A percentile compares a stretch with the other conserved stretches of the same genome.
phyloP scores from a whole-genome alignment of 257 asterid species.

The Fraxinus pennsylvanica region DNA sequence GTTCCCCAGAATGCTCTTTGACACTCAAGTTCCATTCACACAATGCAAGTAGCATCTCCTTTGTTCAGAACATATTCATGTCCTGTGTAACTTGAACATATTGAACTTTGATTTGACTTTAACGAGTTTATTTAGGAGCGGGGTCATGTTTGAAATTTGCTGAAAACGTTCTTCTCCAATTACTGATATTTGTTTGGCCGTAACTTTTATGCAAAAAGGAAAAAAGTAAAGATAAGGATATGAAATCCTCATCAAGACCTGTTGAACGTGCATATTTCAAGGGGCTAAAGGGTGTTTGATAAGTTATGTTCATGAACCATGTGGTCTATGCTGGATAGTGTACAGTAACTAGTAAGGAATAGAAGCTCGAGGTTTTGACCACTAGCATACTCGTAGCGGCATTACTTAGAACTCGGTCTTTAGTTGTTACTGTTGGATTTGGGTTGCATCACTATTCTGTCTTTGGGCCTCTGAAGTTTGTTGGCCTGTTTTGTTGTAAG shows the following conservation, averaged over 20 bases:
- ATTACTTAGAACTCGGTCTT: background rate
- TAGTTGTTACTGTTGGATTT: too few species aligned
- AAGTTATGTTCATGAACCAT: background rate
- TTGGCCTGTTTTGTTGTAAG: too few species aligned
- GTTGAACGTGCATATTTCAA: background rate
- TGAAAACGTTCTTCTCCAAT: background rate
- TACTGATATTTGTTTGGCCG: background rate
- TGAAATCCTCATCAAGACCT: background rate
- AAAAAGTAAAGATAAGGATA: background rate
- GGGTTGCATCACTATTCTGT: too few species aligned
- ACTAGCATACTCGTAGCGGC: background rate
- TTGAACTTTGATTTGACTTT: background rate
- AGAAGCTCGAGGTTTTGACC: background rate
- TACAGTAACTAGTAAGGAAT: background rate
- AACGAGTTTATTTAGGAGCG: background rate
- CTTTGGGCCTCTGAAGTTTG: too few species aligned
- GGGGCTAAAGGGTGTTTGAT: background rate
- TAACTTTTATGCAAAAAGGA: background rate
- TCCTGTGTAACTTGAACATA: background rate
- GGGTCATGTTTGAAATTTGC: background rate
- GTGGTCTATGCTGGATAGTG: background rate
- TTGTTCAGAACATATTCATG: background rate
- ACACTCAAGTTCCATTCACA: background rate
- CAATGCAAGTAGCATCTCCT: background rate
- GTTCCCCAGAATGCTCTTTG: background rate